Percentiles rank a stretch among this genome's conserved stretches.
Conservation (phyloP, 805 yeast genomes). For the Ogataea henricii region DNA sequence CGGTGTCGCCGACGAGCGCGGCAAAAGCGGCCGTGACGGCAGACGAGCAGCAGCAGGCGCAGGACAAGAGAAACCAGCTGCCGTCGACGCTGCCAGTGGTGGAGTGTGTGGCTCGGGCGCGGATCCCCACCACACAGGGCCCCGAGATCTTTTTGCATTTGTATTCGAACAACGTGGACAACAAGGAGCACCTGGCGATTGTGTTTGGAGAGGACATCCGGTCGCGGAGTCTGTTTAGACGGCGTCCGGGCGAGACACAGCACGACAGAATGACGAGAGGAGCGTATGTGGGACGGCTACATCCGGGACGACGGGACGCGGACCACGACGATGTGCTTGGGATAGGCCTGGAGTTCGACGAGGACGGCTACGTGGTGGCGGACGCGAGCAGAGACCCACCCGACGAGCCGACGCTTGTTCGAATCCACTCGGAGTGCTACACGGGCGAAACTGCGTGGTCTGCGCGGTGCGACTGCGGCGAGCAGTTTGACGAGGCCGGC, state of each 20-base stretch:
- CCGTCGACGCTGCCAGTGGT: slow-evolving; percentile 71
- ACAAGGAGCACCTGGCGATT: slow-evolving; percentile 94
- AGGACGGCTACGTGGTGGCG: slow-evolving; percentile 38
- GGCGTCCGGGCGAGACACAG: slow-evolving; percentile 73
- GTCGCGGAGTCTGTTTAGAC: slow-evolving; percentile 67
- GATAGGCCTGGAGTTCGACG: slow-evolving; percentile 43
- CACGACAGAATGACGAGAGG: slow-evolving; percentile 98
- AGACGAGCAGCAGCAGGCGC: slow-evolving; percentile 6
- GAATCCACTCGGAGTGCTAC: slow-evolving; percentile 97
- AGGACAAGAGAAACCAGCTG: slow-evolving; percentile 40
- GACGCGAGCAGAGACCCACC: slow-evolving; percentile 25
- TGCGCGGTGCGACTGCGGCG: slow-evolving; percentile 99
- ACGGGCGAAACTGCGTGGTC: slow-evolving; percentile 99
- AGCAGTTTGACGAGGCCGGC: slow-evolving; percentile 98
- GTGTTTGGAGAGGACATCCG: slow-evolving; percentile 93
- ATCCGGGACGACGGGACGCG: slow-evolving; percentile 80
- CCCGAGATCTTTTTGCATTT: slow-evolving; percentile 92
- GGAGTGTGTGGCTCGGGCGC: slow-evolving; percentile 86
- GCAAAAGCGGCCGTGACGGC: slow-evolving; percentile 12
- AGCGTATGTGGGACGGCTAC: slow-evolving; percentile 87
- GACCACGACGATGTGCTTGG: slow-evolving; percentile 55
- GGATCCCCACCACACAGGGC: slow-evolving; percentile 95
- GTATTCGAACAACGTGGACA: slow-evolving; percentile 81
- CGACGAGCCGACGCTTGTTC: slow-evolving; percentile 58
- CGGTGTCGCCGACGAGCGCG: slow-evolving; percentile 34